A percentile compares a stretch with the other conserved stretches of the same genome.
These are phyloP conservation scores for Lodderomyces pseudojiufengensis DNA, from an alignment of 1,139 yeast species.

Conservation along the genomic window DNA sequence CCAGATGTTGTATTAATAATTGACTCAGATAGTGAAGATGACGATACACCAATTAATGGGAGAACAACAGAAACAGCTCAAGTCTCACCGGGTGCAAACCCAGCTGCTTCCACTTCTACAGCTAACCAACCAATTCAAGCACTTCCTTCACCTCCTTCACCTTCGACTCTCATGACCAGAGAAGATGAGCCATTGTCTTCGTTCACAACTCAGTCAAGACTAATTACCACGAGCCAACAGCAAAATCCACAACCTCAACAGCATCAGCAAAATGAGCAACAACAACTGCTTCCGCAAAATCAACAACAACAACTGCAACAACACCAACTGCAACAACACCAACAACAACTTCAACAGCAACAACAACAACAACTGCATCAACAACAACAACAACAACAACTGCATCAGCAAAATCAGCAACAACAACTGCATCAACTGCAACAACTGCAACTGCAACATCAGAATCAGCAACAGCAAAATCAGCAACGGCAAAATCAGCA, in stretches of 20 bases:
- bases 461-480: conserved; percentile 2
- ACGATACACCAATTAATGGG: no score
- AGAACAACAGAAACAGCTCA: no score
- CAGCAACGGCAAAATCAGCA: conserved; percentile 5
- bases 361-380: conserved; percentile 1
- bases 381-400: background rate
- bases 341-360: conserved; percentile 1
- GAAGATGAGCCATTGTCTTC: no score
- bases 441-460: conserved; percentile 1
- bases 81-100: no score
- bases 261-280: background rate
- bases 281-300: background rate
- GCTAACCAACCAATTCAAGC: no score
- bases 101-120: no score
- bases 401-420: background rate
- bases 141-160: no score
- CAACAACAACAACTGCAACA: conserved; percentile 3
- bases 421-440: conserved; percentile 2
- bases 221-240: background rate
- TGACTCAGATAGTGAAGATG: conserved; percentile 11
- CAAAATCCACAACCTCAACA: background rate
- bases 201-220: no score
- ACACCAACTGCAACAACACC: conserved; percentile 1
- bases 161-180: no score
- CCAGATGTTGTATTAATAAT: conserved; percentile 9